phyloP scores from a whole-genome alignment of 371 early-diverging fungal species.

The Thermomucor indicae-seudaticae region DNA sequence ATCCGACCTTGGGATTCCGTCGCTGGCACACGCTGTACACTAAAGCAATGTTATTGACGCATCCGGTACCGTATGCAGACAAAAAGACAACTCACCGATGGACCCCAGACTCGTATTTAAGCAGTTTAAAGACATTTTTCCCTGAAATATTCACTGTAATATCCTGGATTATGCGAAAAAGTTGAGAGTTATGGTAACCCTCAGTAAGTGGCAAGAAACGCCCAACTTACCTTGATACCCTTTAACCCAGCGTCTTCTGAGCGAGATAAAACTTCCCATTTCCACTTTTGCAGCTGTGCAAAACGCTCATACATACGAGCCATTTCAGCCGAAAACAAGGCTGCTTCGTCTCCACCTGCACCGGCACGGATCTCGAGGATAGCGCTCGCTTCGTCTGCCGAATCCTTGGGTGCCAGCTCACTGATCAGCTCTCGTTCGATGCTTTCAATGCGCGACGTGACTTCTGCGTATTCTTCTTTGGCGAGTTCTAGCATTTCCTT shows the following conservation, averaged over 20 bases:
- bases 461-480: constrained; percentile 48
- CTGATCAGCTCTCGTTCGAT: constrained; percentile 46
- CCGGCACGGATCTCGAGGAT: constrained; percentile 80
- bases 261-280: constrained; percentile 55
- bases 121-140: constrained; percentile 64
- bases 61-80: neutral
- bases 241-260: constrained; percentile 52
- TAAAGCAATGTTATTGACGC: constrained; percentile 3
- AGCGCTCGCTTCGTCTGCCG: constrained; percentile 68
- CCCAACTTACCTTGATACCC: constrained; percentile 50
- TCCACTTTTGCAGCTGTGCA: constrained; percentile 64
- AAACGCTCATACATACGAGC: constrained; percentile 76
- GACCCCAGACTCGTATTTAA: constrained; percentile 82
- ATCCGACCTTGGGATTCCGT: constrained; percentile 82
- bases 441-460: constrained; percentile 18
- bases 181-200: neutral
- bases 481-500: constrained; percentile 54
- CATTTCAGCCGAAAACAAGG: constrained; percentile 73
- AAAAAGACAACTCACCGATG: constrained; percentile 41
- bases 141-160: constrained; percentile 65
- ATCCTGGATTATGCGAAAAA: constrained; percentile 29
- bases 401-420: constrained; percentile 57
- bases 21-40: constrained; percentile 81
- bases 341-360: constrained; percentile 85
- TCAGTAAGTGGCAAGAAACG: neutral